These are phyloP conservation scores for Rhododendron kiyosumense DNA, from an alignment of 148 eudicot genomes.

Conservation along the genomic window DNA sequence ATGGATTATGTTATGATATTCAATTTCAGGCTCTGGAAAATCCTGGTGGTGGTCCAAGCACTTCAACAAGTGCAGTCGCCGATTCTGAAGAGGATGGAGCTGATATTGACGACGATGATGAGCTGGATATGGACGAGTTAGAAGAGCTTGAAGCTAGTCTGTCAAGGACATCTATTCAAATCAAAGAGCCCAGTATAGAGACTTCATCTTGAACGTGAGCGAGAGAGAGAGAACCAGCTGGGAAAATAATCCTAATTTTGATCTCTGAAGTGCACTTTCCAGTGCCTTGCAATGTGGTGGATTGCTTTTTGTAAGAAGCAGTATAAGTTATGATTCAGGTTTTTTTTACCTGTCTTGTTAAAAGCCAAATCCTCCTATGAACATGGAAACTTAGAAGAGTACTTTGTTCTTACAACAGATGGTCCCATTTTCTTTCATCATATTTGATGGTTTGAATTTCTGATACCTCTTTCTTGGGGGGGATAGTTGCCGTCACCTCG, in stretches of 20 bases:
- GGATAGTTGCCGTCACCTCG: neutral
- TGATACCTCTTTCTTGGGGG: neutral
- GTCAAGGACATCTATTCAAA: slow-evolving; percentile 59
- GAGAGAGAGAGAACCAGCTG: neutral
- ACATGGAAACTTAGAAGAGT: neutral
- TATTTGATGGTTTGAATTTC: neutral
- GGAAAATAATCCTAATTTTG: neutral
- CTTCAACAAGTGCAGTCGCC: slow-evolving; percentile 28
- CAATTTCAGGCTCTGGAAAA: slow-evolving; percentile 43
- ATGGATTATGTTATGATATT: neutral
- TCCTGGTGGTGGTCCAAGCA: slow-evolving; percentile 42
- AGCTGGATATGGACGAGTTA: slow-evolving; percentile 66
- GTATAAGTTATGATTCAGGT: slow-evolving; percentile 2
- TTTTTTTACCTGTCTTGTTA: slow-evolving; percentile 3
- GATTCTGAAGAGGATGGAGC: slow-evolving; percentile 20
- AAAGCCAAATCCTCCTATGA: neutral
- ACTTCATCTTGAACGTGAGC: slow-evolving; percentile 11
- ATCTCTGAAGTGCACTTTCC: slow-evolving; percentile 2
- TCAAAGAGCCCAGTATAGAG: slow-evolving; percentile 43
- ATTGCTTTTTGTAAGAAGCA: slow-evolving; percentile 3
- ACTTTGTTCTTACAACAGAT: neutral
- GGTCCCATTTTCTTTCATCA: neutral
- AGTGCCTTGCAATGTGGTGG: neutral
- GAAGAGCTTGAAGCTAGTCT: slow-evolving; percentile 81
- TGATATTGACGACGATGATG: slow-evolving; percentile 59